These are phyloP conservation scores for Begonia loranthoides DNA, from an alignment of 306 rosid genomes.

Conservation along the genomic window DNA sequence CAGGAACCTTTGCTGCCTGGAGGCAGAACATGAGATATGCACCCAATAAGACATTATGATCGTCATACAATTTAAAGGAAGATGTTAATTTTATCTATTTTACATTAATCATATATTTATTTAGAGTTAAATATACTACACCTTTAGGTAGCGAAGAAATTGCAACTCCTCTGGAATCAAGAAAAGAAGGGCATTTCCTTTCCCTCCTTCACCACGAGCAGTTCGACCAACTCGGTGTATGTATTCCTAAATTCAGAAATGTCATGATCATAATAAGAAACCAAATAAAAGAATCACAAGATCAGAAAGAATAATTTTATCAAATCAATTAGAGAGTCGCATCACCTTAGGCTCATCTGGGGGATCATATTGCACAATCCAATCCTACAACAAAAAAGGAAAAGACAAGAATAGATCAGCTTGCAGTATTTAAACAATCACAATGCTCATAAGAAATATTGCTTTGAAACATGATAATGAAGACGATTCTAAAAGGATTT, in stretches of 20 bases:
- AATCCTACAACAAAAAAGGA: constrained; percentile 48
- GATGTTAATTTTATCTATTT: no score
- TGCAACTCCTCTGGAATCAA: constrained; percentile 69
- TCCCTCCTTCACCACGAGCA: constrained; percentile 95
- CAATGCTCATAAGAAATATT: background rate
- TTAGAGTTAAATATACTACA: constrained; percentile 3
- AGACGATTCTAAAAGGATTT: background rate
- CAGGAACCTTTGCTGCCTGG: constrained; percentile 88
- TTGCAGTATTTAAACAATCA: background rate
- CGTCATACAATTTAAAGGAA: background rate
- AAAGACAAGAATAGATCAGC: background rate
- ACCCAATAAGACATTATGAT: background rate
- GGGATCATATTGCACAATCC: constrained; percentile 99
- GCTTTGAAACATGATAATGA: background rate
- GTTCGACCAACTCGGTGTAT: constrained; percentile 98
- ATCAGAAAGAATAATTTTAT: background rate
- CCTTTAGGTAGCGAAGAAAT: constrained; percentile 83
- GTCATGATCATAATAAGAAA: constrained; percentile 2
- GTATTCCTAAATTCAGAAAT: constrained; percentile 53
- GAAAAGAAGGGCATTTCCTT: constrained; percentile 77
- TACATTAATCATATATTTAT: background rate
- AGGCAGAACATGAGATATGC: background rate
- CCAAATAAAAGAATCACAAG: background rate
- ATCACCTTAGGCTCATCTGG: constrained; percentile 94
- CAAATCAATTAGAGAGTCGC: background rate